Evolutionary conservation across 2,329 filamentous ascomycete species (phyloP), one percentile per base, ranked within the genome.

Genomic region (Scytalidium lignicola): DNA sequence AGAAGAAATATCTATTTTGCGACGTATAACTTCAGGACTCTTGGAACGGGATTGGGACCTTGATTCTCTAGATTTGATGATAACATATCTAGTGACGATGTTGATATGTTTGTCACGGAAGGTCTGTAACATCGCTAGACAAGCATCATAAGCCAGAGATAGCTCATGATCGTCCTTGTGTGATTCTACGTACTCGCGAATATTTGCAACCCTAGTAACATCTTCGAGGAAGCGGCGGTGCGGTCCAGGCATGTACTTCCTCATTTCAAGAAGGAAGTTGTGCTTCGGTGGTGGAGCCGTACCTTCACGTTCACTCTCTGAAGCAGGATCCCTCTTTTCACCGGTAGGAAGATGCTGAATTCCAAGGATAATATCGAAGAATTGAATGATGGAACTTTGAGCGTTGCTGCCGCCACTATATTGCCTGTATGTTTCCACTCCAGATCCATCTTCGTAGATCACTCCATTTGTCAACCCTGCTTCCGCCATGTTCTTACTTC

Each of bases 191-290:
- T 86, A 97, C 17, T 85, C 76, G 23, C 90, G 87, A 58, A 99
- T 90, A 63, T 97, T 97, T 58, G 92, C 84, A 3, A 96, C 83
- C 15, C 74, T 74, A 44, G 81, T 76, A 12, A 96, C 84, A 54
- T 95, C 86, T 55, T 87, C 79, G 3, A 99, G 76, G 70, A 99
- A 99, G 39, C 88, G 84, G 3, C 90, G 86, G 64, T 99, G 93
- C 0, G 87, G 82, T 0, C 90, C 92, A 0, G 93, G 93, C 93
- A 99, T 99, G 70, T 99, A 99, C 42, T 80, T 80, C 51, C 92
- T 86, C 93, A 99, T 99, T 57, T 99, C 93, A 63, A 88, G 83
- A 63, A 99, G 92, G 71, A 99, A 99, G 62, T 93, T 95, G 70
- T 96, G 83, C 39, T 79, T 76, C 4, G 82, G 76, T 20, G 77